phyloP scores from a whole-genome alignment of 192 early-diverging fungal species.

The Coemansia sp. region DNA sequence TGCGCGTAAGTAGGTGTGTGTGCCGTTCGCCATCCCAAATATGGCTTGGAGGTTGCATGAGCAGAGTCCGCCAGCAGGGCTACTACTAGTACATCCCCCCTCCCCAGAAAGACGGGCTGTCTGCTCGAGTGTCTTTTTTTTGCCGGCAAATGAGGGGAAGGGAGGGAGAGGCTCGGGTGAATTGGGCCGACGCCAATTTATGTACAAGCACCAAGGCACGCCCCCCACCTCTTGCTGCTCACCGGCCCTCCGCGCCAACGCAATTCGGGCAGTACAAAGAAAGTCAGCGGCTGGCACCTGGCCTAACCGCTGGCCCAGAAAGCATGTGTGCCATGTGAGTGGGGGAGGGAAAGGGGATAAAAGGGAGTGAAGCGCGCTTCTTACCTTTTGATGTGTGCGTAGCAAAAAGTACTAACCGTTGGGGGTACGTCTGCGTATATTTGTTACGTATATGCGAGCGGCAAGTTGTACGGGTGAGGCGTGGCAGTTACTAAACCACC shows the following conservation, averaged over 20 bases:
- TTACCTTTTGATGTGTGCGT: background rate
- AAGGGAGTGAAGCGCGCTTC: background rate
- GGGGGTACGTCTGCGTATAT: background rate
- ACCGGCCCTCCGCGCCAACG: background rate
- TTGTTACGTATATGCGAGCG: background rate
- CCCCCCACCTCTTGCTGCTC: background rate
- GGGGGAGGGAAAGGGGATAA: background rate
- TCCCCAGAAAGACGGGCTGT: background rate
- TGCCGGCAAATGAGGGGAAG: background rate
- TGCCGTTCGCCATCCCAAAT: slow-evolving; percentile 18
- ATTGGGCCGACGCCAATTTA: slow-evolving; percentile 5
- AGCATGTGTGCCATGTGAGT: background rate
- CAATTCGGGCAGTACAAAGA: background rate
- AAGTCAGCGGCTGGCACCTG: background rate
- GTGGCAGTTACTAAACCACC: slow-evolving; percentile 3
- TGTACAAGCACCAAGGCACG: slow-evolving; percentile 3
- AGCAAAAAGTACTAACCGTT: background rate
- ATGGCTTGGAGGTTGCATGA: slow-evolving; percentile 42
- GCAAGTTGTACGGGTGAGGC: background rate
- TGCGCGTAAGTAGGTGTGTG: slow-evolving; percentile 18
- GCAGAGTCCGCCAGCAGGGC: background rate
- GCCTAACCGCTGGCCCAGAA: background rate
- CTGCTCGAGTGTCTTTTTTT: background rate
- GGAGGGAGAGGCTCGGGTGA: slow-evolving; percentile 1
- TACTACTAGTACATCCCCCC: background rate